These are phyloP conservation scores for Lecanicillium sp. DNA, from an alignment of 2,329 filamentous ascomycete species.

Conservation along the genomic window DNA sequence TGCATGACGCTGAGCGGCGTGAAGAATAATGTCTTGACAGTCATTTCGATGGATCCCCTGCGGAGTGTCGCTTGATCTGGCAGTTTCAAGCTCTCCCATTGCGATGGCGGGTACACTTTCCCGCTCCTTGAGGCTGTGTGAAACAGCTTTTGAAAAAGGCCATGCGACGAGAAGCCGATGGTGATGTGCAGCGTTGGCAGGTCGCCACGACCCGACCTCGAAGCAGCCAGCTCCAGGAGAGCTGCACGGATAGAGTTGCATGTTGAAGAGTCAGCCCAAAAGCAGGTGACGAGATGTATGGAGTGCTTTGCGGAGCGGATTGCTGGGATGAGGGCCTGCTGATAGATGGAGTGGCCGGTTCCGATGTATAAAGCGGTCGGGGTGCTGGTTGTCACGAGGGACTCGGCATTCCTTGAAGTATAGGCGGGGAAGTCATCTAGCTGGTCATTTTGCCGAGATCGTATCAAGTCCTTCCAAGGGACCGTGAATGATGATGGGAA, in stretches of 20 bases:
- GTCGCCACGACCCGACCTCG: slow-evolving; percentile 18
- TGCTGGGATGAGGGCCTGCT: slow-evolving; percentile 49
- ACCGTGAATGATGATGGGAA: slow-evolving; percentile 30
- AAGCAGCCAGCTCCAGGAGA: slow-evolving; percentile 50
- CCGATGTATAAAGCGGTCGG: slow-evolving; percentile 45
- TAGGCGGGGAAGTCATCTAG: slow-evolving; percentile 40
- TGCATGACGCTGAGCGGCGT: slow-evolving; percentile 81
- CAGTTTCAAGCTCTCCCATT: slow-evolving; percentile 60
- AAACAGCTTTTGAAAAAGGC: slow-evolving; percentile 65
- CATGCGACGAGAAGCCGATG: slow-evolving; percentile 70
- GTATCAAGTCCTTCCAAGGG: slow-evolving; percentile 28
- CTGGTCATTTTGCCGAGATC: slow-evolving; percentile 24
- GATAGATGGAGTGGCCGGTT: slow-evolving; percentile 50
- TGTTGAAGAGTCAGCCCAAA: slow-evolving; percentile 64
- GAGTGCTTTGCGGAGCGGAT: slow-evolving; percentile 54
- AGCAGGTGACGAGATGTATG: slow-evolving; percentile 72
- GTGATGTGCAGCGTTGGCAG: slow-evolving; percentile 46
- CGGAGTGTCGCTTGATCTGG: slow-evolving; percentile 44
- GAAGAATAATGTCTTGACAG: slow-evolving; percentile 72
- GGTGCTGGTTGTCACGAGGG: slow-evolving; percentile 39
- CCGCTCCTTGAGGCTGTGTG: slow-evolving; percentile 59
- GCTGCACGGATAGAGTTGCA: slow-evolving; percentile 48
- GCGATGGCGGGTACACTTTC: slow-evolving; percentile 48
- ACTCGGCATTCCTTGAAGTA: slow-evolving; percentile 32
- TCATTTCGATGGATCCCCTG: slow-evolving; percentile 55